Evolutionary conservation across 2,329 filamentous ascomycete species (phyloP).

Genomic region (Albophoma yamanashiensis): DNA sequence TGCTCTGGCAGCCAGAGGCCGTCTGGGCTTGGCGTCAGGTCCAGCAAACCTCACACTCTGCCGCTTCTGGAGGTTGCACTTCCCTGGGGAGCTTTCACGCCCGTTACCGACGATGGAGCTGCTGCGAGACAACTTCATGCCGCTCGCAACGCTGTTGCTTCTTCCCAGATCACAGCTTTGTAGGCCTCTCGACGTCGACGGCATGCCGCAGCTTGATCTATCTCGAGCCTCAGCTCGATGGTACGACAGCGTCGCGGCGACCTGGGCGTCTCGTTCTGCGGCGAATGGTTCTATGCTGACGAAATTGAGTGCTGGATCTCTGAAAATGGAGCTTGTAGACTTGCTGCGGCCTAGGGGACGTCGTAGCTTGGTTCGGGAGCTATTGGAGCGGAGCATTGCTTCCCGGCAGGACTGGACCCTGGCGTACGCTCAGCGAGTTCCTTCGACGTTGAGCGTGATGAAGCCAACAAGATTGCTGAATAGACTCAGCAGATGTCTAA

Average conservation of each 20-base stretch:
- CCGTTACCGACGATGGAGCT: constrained; percentile 7
- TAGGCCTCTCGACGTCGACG: background rate
- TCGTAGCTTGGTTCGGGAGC: constrained; percentile 28
- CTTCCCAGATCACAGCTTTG: constrained; percentile 3
- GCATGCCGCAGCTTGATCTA: constrained; percentile 14
- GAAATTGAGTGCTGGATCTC: constrained; percentile 28
- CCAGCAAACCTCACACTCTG: constrained; percentile 47
- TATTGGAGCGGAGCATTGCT: constrained; percentile 40
- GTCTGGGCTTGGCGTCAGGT: constrained; percentile 17
- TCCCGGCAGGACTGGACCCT: background rate
- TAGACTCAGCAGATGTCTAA: constrained; percentile 3
- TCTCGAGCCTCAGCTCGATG: constrained; percentile 37
- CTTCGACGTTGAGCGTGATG: background rate
- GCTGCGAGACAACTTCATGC: constrained; percentile 6
- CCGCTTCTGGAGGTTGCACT: constrained; percentile 24
- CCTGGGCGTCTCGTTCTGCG: constrained; percentile 48
- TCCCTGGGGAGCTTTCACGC: constrained; percentile 7
- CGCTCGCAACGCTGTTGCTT: constrained; percentile 11
- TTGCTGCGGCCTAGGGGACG: constrained; percentile 38
- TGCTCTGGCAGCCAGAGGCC: constrained; percentile 18
- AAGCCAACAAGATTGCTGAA: background rate
- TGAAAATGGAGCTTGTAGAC: constrained; percentile 35
- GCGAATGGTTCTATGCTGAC: constrained; percentile 37
- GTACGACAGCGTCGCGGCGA: constrained; percentile 53
- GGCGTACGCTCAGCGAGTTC: background rate